Conservation (phyloP, 768 basidiomycete species). For the Lactarius deliciosus region DNA sequence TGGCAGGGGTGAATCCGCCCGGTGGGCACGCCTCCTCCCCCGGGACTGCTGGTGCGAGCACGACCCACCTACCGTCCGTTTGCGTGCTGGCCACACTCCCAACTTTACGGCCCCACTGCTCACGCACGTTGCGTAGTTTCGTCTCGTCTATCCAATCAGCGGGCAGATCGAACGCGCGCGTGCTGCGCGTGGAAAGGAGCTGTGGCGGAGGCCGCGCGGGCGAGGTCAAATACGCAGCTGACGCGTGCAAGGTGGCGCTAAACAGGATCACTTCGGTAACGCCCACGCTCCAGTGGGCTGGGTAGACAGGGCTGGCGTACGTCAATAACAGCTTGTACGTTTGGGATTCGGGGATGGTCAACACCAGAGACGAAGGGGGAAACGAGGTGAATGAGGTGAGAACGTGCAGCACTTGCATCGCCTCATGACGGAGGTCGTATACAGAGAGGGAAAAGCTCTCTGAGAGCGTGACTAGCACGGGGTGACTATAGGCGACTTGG, state of each 20-base stretch:
- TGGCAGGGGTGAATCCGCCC: slow-evolving; percentile 36
- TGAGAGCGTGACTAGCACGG: slow-evolving; percentile 71
- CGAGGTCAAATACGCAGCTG: slow-evolving; percentile 23
- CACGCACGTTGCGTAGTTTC: slow-evolving; percentile 60
- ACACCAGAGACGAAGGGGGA: slow-evolving; percentile 77
- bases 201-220: slow-evolving; percentile 46
- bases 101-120: slow-evolving; percentile 80
- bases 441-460: slow-evolving; percentile 64
- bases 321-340: slow-evolving; percentile 73
- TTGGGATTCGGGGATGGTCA: slow-evolving; percentile 57
- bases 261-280: slow-evolving; percentile 75
- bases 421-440: slow-evolving; percentile 61
- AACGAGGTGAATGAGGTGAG: slow-evolving; percentile 76
- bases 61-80: slow-evolving; percentile 85
- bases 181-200: slow-evolving; percentile 53
- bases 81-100: slow-evolving; percentile 67
- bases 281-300: slow-evolving; percentile 76
- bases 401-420: slow-evolving; percentile 58
- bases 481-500: slow-evolving; percentile 76
- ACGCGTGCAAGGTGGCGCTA: slow-evolving; percentile 18
- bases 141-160: slow-evolving; percentile 68
- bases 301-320: slow-evolving; percentile 77
- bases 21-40: slow-evolving; percentile 10
- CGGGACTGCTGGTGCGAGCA: slow-evolving; percentile 58
- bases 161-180: slow-evolving; percentile 69